Evolutionary conservation across 176 grass and related monocot genomes (phyloP), one percentile per base, ranked within the genome.

Genomic region (Avena eriantha): DNA sequence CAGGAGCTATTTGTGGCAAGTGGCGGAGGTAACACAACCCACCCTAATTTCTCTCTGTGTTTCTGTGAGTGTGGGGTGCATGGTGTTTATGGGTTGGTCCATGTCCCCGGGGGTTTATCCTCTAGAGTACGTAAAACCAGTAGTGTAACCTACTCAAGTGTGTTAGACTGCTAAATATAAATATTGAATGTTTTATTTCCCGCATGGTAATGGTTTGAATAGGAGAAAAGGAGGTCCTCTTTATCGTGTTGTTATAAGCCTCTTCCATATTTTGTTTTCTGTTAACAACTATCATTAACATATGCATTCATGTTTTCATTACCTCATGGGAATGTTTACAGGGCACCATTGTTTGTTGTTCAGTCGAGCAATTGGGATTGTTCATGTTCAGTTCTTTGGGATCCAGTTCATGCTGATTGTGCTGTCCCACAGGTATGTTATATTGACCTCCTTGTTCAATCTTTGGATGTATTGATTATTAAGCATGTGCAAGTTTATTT

Each of bases 331-430:
- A 78, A 17, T 31, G 56, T 61, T 64, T 73, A 9, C 80, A 94
- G 94, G 83, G 94, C 87, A 48, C 94, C 94, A 48, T 68, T 94
- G 21, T 89, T 82, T 92, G 82, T 84, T 41, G 76, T 89, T 89
- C 92, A 97, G 67, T 92, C 85, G 15, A 79, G 85, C 12, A 31
- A 90, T 71, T 97, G 94, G 94, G 92, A 92, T 73, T 97, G 94
- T 86, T 97, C 90, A 8, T 87, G 88, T 85, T 82, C 85, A 63
- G 77, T 97, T 84, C 49, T 64, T 47, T 97, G 92, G 94, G 92
- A 97, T 90, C 92, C 94, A 71, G 17, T 84, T 7, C 87, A 89
- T 91, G 92, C 95, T 60, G 95, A 94, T 97, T 97, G 95, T 89
- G 86, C 87, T 87, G 95, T 97, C 92, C 92, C 92, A 21, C 95